Conservation (phyloP, 345 rosid genomes). For the Turnera subulata region DNA sequence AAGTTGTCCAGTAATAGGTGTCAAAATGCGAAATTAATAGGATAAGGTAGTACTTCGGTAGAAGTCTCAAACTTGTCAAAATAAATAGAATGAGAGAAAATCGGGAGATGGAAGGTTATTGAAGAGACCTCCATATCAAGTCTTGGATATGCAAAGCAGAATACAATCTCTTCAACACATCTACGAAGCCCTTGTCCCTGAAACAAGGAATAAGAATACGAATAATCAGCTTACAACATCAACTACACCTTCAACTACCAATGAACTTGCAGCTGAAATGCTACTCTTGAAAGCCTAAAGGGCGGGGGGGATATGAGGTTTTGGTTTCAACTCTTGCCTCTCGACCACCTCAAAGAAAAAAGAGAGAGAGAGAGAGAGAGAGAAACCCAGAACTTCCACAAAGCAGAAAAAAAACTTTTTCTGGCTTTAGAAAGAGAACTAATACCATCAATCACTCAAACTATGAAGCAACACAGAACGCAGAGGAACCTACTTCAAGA, state of each 20-base stretch:
- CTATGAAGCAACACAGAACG: no score
- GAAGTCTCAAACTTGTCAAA: no score
- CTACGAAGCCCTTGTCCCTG: constrained; percentile 67
- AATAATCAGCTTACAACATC: constrained; percentile 5
- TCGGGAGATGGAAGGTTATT: neutral
- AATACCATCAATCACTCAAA: no score
- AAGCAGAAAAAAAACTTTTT: no score
- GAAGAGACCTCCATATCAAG: constrained; percentile 86
- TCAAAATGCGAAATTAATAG: neutral
- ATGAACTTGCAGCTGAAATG: neutral
- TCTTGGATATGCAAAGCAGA: constrained; percentile 79
- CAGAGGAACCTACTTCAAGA: no score
- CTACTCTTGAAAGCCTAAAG: neutral
- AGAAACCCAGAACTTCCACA: neutral
- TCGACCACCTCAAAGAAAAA: neutral
- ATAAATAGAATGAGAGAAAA: neutral
- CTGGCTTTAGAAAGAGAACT: no score
- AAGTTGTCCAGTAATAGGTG: constrained; percentile 2
- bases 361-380: neutral
- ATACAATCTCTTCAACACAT: constrained; percentile 85
- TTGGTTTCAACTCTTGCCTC: no score
- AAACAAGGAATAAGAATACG: constrained; percentile 11
- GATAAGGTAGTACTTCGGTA: no score
- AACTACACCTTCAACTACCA: neutral
- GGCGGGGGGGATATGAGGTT: neutral